These are phyloP conservation scores for Dissoconium aciculare DNA, from an alignment of 2,329 filamentous ascomycete genomes.

Conservation along the genomic window DNA sequence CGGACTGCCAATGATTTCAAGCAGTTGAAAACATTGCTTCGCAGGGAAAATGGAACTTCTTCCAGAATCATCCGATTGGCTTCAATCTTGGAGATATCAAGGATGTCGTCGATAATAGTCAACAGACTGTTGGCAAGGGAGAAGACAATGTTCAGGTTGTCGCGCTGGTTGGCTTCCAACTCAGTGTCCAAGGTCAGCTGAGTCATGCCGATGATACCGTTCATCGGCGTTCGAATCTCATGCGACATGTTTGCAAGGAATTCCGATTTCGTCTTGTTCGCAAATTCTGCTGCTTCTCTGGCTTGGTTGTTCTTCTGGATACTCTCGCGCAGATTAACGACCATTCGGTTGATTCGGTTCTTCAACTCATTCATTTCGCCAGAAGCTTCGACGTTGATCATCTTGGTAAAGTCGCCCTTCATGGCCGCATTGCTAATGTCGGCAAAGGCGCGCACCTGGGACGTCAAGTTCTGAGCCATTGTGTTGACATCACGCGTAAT, in stretches of 20 bases:
- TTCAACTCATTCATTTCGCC: slow-evolving; percentile 99
- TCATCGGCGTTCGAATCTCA: slow-evolving; percentile 94
- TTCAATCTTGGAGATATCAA: slow-evolving; percentile 65
- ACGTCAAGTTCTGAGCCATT: slow-evolving; percentile 71
- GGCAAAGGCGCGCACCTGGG: slow-evolving; percentile 92
- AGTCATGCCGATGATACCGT: slow-evolving; percentile 96
- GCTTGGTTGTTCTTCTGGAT: slow-evolving; percentile 94
- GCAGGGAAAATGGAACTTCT: slow-evolving; percentile 87
- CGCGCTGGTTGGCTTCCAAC: slow-evolving; percentile 83
- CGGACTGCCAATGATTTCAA: slow-evolving; percentile 94
- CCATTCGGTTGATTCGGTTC: slow-evolving; percentile 99
- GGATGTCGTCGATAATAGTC: slow-evolving; percentile 80
- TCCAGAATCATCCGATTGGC: slow-evolving; percentile 97
- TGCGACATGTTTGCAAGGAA: slow-evolving; percentile 99
- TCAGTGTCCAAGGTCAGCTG: slow-evolving; percentile 89
- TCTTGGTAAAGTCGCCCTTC: slow-evolving; percentile 91
- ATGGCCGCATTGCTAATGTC: slow-evolving; percentile 97
- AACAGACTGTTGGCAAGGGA: slow-evolving; percentile 89
- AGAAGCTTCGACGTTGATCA: slow-evolving; percentile 91
- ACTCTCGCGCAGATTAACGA: slow-evolving; percentile 84
- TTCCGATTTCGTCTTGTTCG: slow-evolving; percentile 96
- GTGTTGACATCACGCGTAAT: slow-evolving; percentile 95
- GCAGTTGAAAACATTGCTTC: slow-evolving; percentile 91
- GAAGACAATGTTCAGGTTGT: slow-evolving; percentile 98
- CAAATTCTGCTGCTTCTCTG: slow-evolving; percentile 86